Conservation (phyloP, 1,139 yeast genomes). For the Magnusiomyces sp. region DNA sequence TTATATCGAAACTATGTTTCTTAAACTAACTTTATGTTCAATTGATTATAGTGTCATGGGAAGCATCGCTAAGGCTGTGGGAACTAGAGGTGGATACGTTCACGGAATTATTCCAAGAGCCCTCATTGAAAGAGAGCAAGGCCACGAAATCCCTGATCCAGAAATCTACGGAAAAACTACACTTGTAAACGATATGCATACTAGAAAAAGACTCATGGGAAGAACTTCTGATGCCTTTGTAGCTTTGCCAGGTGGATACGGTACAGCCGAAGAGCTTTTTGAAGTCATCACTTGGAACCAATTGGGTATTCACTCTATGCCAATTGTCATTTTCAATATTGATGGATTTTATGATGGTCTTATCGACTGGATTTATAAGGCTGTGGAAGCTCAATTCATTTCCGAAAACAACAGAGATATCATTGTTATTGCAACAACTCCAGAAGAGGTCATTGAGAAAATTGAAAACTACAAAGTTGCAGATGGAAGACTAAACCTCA, state of each 20-base stretch:
- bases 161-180: slow-evolving; percentile 71
- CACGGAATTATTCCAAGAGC: slow-evolving; percentile 86
- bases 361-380: slow-evolving; percentile 36
- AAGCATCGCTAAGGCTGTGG: slow-evolving; percentile 64
- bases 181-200: slow-evolving; percentile 82
- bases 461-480: slow-evolving; percentile 60
- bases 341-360: slow-evolving; percentile 75
- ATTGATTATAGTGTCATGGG: slow-evolving; percentile 62
- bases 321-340: slow-evolving; percentile 67
- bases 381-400: slow-evolving; percentile 55
- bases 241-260: slow-evolving; percentile 90
- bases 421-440: slow-evolving; percentile 57
- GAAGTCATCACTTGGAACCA: slow-evolving; percentile 90
- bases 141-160: slow-evolving; percentile 47
- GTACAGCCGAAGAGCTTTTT: slow-evolving; percentile 83
- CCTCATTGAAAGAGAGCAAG: slow-evolving; percentile 63
- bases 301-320: slow-evolving; percentile 75
- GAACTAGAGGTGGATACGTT: slow-evolving; percentile 60
- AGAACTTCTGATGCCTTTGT: slow-evolving; percentile 79
- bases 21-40: not conserved
- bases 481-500: slow-evolving; percentile 63
- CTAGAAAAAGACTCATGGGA: slow-evolving; percentile 81
- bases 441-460: slow-evolving; percentile 41
- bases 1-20: not conserved
- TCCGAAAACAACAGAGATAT: slow-evolving; percentile 59